Evolutionary conservation across 2,329 filamentous ascomycete genomes (phyloP).

Genomic region (Herpotrichia juniperi): DNA sequence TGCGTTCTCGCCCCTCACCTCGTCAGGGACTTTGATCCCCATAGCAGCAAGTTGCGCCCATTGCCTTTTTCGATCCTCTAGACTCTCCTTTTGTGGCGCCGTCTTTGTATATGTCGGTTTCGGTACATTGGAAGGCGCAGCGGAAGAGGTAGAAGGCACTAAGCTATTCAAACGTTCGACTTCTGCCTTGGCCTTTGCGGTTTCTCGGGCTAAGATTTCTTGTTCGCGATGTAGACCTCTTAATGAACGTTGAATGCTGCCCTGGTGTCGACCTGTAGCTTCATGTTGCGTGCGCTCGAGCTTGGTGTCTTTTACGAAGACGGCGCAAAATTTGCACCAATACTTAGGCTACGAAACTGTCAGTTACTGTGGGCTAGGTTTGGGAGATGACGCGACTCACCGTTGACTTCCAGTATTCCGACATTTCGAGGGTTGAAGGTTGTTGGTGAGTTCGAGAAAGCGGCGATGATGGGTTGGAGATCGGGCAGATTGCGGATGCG

Average conservation of each 20-base stretch:
- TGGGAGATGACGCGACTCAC: conserved; percentile 48
- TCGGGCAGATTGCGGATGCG: not conserved
- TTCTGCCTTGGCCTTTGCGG: conserved; percentile 81
- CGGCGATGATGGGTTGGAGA: not conserved
- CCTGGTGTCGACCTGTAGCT: conserved; percentile 82
- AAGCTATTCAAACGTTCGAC: conserved; percentile 84
- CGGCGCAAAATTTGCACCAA: conserved; percentile 97
- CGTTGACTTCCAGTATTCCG: conserved; percentile 98
- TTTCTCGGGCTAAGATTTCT: conserved; percentile 80
- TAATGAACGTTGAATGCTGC: conserved; percentile 84
- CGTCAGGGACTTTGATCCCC: conserved; percentile 83
- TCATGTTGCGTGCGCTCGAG: conserved; percentile 91
- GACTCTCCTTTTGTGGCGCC: conserved; percentile 54
- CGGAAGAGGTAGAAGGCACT: conserved; percentile 47
- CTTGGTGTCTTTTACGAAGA: conserved; percentile 89
- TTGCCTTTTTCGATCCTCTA: conserved; percentile 79
- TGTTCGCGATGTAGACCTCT: conserved; percentile 86
- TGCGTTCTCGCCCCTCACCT: conserved; percentile 79
- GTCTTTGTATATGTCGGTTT: conserved; percentile 39
- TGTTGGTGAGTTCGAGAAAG: not conserved
- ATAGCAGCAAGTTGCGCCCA: conserved; percentile 86
- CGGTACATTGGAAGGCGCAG: not conserved
- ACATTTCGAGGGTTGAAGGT: conserved; percentile 62
- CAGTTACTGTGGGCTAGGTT: not conserved
- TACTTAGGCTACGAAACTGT: conserved; percentile 70